Evolutionary conservation across 495 filamentous ascomycete genomes (phyloP), one percentile per base, ranked within the genome.

Genomic region (Corynascus novoguineensis): DNA sequence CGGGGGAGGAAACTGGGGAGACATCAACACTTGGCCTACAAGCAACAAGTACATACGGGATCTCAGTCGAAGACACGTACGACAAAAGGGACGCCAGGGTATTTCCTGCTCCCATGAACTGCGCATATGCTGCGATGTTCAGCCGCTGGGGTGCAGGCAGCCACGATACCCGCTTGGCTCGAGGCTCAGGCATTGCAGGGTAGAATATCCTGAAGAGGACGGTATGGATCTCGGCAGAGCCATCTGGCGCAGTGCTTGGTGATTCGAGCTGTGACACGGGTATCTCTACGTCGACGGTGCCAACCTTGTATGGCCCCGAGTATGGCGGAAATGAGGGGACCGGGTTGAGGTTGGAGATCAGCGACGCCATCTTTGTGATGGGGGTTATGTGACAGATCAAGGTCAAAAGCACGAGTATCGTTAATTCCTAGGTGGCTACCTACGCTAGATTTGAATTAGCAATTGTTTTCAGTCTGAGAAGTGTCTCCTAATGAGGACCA

Each of bases 141-240:
- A 82, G 81, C 12, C 82, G 68, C 64, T 92, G 88, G 1, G 89
- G 88, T 21, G 78, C 71, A 0, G 88, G 86, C 31, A 92, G 75
- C 88, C 88, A 92, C 42, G 79, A 75, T 17, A 87, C 75, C 27
- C 64, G 64, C 47, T 64, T 71, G 49, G 70, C 71, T 40, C 66
- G 63, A 15, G 74, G 65, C 15, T 72, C 71, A 5, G 74, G 68
- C 42, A 73, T 68, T 32, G 81, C 81, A 4, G 88, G 88, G 64
- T 92, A 91, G 73, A 86, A 92, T 32, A 90, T 75, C 22, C 87
- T 77, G 70, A 88, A 92, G 47, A 83, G 83, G 38, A 90, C 70
- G 6, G 88, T 92, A 14, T 81, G 68, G 29, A 87, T 74, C 10
- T 70, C 66, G 25, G 73, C 65, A 2, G 74, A 69, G 19, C 69